A percentile compares a stretch with the other conserved stretches of the same genome.
These are phyloP conservation scores for Blastocystis sp. DNA, from an alignment of 352 stramenopile species.

Conservation along the genomic window DNA sequence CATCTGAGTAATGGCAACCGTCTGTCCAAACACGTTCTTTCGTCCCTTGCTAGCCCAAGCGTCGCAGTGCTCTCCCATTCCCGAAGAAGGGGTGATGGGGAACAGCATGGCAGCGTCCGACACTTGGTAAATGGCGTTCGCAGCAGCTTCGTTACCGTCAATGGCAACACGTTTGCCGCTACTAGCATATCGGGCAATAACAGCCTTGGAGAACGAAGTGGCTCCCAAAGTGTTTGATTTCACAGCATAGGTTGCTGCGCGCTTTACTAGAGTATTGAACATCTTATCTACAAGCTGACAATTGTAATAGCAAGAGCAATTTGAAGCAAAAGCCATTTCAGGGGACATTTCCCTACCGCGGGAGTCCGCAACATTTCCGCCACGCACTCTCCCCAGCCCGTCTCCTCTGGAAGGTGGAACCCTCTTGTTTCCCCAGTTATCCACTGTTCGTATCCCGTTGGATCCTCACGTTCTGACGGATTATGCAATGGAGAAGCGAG, in stretches of 20 bases:
- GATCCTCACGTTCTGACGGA: too few relatives aligned
- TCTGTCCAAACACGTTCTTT: conserved; percentile 65
- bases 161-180: conserved; percentile 33
- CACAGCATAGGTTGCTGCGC: background rate
- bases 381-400: background rate
- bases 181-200: conserved; percentile 23
- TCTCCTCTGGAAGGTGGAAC: background rate
- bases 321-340: background rate
- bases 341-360: background rate
- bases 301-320: background rate
- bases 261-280: conserved; percentile 34
- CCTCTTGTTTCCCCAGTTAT: background rate
- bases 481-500: background rate
- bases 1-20: conserved; percentile 66
- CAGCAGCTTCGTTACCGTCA: conserved; percentile 53
- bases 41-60: conserved; percentile 62
- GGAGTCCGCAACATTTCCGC: background rate
- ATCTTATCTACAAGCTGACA: background rate
- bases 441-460: background rate
- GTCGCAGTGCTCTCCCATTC: conserved; percentile 66
- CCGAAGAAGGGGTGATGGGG: conserved; percentile 64
- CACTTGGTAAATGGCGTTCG: conserved; percentile 13
- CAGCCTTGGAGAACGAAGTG: background rate
- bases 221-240: background rate
- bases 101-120: conserved; percentile 60